A percentile compares a stretch with the other conserved stretches of the same genome.
These are phyloP conservation scores for Metschnikowia matae DNA, from an alignment of 805 yeast genomes.

Conservation along the genomic window DNA sequence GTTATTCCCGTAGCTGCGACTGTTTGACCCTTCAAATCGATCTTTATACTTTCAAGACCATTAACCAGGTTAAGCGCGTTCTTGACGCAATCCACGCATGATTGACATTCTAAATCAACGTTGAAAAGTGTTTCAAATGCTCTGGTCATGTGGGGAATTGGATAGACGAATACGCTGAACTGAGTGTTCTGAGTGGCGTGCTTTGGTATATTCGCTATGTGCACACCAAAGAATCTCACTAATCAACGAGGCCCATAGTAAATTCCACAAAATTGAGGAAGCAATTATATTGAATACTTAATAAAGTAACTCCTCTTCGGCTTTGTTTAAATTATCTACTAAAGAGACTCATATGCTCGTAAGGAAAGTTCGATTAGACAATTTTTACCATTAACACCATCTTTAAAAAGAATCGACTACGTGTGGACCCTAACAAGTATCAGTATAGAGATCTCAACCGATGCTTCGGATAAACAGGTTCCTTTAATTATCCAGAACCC, in stretches of 20 bases:
- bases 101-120: conserved; percentile 76
- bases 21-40: conserved; percentile 56
- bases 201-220: not conserved
- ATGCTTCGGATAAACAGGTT: too few relatives aligned
- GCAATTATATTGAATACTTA: too few relatives aligned
- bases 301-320: too few relatives aligned
- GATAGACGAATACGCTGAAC: not conserved
- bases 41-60: conserved; percentile 49
- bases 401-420: too few relatives aligned
- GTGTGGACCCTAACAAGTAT: too few relatives aligned
- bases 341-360: too few relatives aligned
- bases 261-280: not conserved
- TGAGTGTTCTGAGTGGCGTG: conserved; percentile 2
- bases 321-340: too few relatives aligned
- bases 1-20: conserved; percentile 65
- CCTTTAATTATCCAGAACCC: too few relatives aligned
- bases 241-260: not conserved
- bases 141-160: not conserved
- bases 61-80: conserved; percentile 47
- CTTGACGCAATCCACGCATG: conserved; percentile 61
- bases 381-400: too few relatives aligned
- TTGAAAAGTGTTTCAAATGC: conserved; percentile 69
- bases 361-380: too few relatives aligned
- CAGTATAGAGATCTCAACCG: too few relatives aligned
- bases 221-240: not conserved